Evolutionary conservation across 768 basidiomycete genomes (phyloP), one percentile per base, ranked within the genome.

Genomic region (Calocybe cyanea): DNA sequence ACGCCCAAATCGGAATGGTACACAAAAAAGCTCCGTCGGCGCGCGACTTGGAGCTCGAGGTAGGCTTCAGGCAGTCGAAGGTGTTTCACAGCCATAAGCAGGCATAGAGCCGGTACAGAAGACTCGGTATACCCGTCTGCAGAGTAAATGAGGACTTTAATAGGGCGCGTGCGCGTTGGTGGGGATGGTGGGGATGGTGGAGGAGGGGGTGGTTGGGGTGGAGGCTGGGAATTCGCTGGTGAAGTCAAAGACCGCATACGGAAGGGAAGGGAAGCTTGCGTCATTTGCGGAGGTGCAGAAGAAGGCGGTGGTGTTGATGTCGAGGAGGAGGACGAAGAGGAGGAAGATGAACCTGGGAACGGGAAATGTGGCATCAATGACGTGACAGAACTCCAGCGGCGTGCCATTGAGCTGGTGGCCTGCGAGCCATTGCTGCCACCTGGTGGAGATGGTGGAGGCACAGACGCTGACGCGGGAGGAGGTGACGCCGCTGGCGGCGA

Each of bases 91-190:
- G 79, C 80, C 93, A 98, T 97, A 51, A 96, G 70, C 41, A 95
- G 78, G 52, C 81, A 81, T 43, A 97, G 72, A 17, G 92, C 93
- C 42, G 92, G 81, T 5, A 94, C 82, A 19, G 86, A 87, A 8
- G 89, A 87, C 64, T 97, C 94, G 18, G 95, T 97, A 69, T 95
- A 92, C 39, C 90, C 92, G 61, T 94, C 92, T 14, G 84, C 77
- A 14, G 85, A 87, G 63, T 91, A 88, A 21, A 93, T 63, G 50
- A 93, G 75, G 44, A 93, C 68, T 59, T 90, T 89, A 44, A 83
- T 68, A 4, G 86, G 87, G 23, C 76, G 71, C 21, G 78, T 76
- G 49, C 74, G 78, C 45, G 64, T 57, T 24, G 61, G 58, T 21
- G 56, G 47, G 38, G 38, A 33, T 45, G 45, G 23, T n/a, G 41